These are phyloP conservation scores for Cutaneotrichosporon sp. DNA, from an alignment of 1,284 basidiomycete genomes.

Conservation along the genomic window DNA sequence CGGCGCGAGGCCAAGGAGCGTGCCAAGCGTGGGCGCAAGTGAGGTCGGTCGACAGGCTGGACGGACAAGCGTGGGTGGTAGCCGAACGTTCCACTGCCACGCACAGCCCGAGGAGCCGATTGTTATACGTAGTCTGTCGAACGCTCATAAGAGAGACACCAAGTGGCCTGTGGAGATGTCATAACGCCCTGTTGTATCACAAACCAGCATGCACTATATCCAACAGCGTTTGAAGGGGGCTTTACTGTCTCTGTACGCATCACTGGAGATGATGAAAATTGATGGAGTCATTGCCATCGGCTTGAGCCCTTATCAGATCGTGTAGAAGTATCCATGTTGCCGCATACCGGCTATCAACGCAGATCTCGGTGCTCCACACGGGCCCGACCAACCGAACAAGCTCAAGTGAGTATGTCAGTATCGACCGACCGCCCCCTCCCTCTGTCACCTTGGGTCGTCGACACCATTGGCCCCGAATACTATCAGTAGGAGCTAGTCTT, in stretches of 20 bases:
- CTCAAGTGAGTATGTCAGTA: no score
- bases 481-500: no score
- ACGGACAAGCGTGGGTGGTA: not conserved
- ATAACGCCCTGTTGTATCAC: constrained; percentile 8
- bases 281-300: no score
- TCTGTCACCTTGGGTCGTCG: no score
- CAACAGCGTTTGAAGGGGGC: not conserved
- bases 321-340: no score
- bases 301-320: no score
- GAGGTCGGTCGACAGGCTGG: not conserved
- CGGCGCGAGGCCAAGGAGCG: constrained; percentile 34
- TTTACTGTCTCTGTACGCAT: not conserved
- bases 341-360: no score
- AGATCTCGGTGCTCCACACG: no score
- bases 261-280: no score
- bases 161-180: not conserved
- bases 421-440: no score
- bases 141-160: not conserved
- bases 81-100: not conserved
- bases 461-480: no score
- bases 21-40: not conserved
- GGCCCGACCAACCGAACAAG: no score
- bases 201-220: constrained; percentile 10
- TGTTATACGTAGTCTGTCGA: not conserved
- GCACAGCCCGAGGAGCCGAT: not conserved